phyloP scores from a whole-genome alignment of 768 basidiomycete genomes.

The Mycena epipterygia region DNA sequence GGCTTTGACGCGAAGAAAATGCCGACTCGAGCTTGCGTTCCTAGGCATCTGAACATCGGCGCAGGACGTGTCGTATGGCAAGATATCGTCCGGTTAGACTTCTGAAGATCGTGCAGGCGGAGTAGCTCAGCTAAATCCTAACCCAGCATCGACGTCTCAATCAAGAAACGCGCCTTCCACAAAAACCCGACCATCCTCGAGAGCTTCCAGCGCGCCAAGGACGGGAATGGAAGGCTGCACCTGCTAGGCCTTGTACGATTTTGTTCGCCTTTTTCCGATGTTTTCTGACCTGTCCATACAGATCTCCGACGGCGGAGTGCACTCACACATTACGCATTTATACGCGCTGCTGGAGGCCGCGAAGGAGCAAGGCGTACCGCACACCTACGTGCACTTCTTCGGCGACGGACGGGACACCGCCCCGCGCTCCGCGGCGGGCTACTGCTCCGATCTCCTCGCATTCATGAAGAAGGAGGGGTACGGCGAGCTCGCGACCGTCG shows the following conservation, averaged over 20 bases:
- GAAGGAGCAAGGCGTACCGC: constrained; percentile 85
- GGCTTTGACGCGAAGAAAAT: no score
- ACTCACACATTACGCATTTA: constrained; percentile 93
- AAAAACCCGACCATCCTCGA: constrained; percentile 84
- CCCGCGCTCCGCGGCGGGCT: constrained; percentile 83
- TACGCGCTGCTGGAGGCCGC: constrained; percentile 93
- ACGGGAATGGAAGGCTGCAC: constrained; percentile 87
- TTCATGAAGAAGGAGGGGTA: constrained; percentile 84
- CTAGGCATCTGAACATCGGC: constrained; percentile 94
- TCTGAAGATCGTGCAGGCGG: no score
- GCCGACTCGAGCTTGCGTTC: not conserved
- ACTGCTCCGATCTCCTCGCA: constrained; percentile 81
- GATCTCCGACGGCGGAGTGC: constrained; percentile 96
- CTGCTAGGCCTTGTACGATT: constrained; percentile 84
- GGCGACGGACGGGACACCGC: constrained; percentile 97
- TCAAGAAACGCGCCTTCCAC: constrained; percentile 91
- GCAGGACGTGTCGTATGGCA: constrained; percentile 98
- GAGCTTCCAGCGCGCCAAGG: constrained; percentile 83
- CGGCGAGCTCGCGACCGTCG: constrained; percentile 86
- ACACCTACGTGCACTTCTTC: constrained; percentile 94
- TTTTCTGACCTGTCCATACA: constrained; percentile 44
- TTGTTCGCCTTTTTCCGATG: not conserved
- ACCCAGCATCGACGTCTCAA: constrained; percentile 92
- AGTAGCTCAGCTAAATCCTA: no score
- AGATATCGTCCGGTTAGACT: constrained; percentile 96